These are phyloP conservation scores for Penicillium sp. DNA, from an alignment of 2,329 filamentous ascomycete genomes.

Conservation along the genomic window DNA sequence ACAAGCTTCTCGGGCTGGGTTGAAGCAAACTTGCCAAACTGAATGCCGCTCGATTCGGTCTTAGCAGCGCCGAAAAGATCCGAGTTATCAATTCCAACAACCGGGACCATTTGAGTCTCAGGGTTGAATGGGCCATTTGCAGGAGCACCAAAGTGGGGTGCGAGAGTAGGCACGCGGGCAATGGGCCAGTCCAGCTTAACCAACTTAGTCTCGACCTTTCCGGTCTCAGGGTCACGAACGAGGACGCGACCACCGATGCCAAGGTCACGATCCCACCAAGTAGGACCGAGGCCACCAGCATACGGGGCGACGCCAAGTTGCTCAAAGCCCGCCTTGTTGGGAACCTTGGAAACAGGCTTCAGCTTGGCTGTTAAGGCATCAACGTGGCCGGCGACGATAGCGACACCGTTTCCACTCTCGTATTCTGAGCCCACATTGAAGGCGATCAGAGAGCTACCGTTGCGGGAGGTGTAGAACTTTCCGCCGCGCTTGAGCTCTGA, in stretches of 20 bases:
- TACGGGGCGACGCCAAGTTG: slow-evolving; percentile 93
- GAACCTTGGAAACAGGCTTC: slow-evolving; percentile 85
- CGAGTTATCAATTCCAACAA: slow-evolving; percentile 83
- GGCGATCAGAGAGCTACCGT: slow-evolving; percentile 81
- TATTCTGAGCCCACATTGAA: slow-evolving; percentile 82
- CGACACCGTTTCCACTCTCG: slow-evolving; percentile 79
- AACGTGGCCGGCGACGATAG: slow-evolving; percentile 87
- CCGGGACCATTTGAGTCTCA: slow-evolving; percentile 92
- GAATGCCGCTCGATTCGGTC: slow-evolving; percentile 38
- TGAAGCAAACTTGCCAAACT: slow-evolving; percentile 69
- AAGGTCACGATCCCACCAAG: slow-evolving; percentile 97
- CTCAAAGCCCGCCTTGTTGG: slow-evolving; percentile 80
- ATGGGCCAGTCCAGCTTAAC: slow-evolving; percentile 95
- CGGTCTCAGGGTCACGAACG: slow-evolving; percentile 69
- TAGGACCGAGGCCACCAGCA: slow-evolving; percentile 80
- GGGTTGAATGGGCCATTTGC: slow-evolving; percentile 69
- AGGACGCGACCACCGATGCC: slow-evolving; percentile 87
- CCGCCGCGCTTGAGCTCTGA: slow-evolving; percentile 72
- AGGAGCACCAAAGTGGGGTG: slow-evolving; percentile 85
- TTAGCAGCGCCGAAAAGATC: slow-evolving; percentile 46
- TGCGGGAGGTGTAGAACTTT: slow-evolving; percentile 86
- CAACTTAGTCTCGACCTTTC: slow-evolving; percentile 77
- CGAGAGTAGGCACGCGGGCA: slow-evolving; percentile 86
- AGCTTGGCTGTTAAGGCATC: slow-evolving; percentile 88
- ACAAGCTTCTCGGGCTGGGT: slow-evolving; percentile 87